Percentiles rank a stretch among this genome's conserved stretches.
Evolutionary conservation across 2,329 filamentous ascomycete genomes (phyloP).

Genomic region (Phaeosphaeriaceae sp.): DNA sequence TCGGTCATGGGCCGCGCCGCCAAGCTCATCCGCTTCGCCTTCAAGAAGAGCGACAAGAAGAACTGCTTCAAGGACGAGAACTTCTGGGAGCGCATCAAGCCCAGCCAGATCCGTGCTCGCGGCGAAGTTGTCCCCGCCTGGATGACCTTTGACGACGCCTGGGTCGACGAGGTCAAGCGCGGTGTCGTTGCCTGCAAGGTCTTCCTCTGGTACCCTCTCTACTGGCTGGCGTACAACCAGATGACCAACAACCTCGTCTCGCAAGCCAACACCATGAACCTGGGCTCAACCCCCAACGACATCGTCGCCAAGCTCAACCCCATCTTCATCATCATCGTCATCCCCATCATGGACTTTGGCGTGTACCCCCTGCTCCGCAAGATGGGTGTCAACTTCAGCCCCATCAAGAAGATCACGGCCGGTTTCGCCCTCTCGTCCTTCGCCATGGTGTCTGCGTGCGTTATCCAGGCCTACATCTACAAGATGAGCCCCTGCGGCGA

Average conservation of each 20-base stretch:
- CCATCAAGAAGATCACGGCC: constrained; percentile 76
- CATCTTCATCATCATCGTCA: constrained; percentile 75
- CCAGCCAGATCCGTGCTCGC: constrained; percentile 49
- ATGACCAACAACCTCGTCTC: constrained; percentile 72
- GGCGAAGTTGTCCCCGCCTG: constrained; percentile 64
- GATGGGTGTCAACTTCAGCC: constrained; percentile 70
- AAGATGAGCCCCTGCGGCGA: constrained; percentile 36
- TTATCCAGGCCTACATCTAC: constrained; percentile 64
- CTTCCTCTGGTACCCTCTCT: constrained; percentile 66
- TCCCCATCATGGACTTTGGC: constrained; percentile 64
- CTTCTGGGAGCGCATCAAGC: constrained; percentile 71
- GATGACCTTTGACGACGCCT: constrained; percentile 83
- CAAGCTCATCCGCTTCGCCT: constrained; percentile 62
- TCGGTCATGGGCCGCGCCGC: constrained; percentile 74
- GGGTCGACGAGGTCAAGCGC: constrained; percentile 65
- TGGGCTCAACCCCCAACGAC: constrained; percentile 77
- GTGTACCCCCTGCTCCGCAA: constrained; percentile 75
- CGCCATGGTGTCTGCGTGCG: constrained; percentile 65
- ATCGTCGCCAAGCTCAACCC: constrained; percentile 79
- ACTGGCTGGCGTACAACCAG: constrained; percentile 55
- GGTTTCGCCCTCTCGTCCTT: constrained; percentile 72
- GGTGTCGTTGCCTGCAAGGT: constrained; percentile 44
- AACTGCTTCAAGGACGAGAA: constrained; percentile 30
- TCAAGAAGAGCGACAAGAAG: constrained; percentile 27
- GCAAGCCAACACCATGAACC: constrained; percentile 71